A percentile compares a stretch with the other conserved stretches of the same genome.
phyloP scores from a whole-genome alignment of 345 rosid species.

The Arabis hirsuta region DNA sequence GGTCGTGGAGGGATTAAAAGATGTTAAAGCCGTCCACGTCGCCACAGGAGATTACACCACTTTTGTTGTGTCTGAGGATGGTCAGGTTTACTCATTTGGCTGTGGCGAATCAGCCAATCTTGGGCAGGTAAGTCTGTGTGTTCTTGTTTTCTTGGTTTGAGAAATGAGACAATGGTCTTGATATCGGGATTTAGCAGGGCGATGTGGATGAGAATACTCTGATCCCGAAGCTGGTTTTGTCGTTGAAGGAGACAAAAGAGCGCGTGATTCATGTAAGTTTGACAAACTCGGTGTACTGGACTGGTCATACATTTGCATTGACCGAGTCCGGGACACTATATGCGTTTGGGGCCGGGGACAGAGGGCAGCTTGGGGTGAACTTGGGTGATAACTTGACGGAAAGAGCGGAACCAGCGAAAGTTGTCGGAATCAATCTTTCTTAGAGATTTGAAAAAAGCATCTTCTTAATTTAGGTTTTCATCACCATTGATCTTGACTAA shows the following conservation, averaged over 20 bases:
- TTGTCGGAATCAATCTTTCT: slow-evolving; percentile 65
- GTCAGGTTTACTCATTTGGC: slow-evolving; percentile 94
- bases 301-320: slow-evolving; percentile 89
- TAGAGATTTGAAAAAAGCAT: background rate
- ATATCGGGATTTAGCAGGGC: slow-evolving; percentile 48
- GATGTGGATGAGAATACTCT: slow-evolving; percentile 67
- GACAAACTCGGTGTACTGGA: slow-evolving; percentile 81
- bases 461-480: slow-evolving; percentile 17
- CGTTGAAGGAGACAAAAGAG: slow-evolving; percentile 75
- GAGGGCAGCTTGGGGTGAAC: slow-evolving; percentile 87
- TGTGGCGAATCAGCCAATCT: slow-evolving; percentile 91
- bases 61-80: slow-evolving; percentile 84
- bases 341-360: slow-evolving; percentile 94
- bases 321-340: slow-evolving; percentile 82
- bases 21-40: slow-evolving; percentile 82
- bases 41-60: slow-evolving; percentile 95
- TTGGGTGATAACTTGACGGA: slow-evolving; percentile 68
- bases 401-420: slow-evolving; percentile 76
- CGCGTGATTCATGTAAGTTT: slow-evolving; percentile 86
- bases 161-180: slow-evolving; percentile 6
- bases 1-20: slow-evolving; percentile 72
- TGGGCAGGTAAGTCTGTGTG: slow-evolving; percentile 73
- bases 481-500: slow-evolving; percentile 33
- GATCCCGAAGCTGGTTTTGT: slow-evolving; percentile 71
- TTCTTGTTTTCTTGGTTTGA: background rate